Evolutionary conservation across 1,284 basidiomycete genomes (phyloP), one percentile per base, ranked within the genome.

Genomic region (Trametes polyzona): DNA sequence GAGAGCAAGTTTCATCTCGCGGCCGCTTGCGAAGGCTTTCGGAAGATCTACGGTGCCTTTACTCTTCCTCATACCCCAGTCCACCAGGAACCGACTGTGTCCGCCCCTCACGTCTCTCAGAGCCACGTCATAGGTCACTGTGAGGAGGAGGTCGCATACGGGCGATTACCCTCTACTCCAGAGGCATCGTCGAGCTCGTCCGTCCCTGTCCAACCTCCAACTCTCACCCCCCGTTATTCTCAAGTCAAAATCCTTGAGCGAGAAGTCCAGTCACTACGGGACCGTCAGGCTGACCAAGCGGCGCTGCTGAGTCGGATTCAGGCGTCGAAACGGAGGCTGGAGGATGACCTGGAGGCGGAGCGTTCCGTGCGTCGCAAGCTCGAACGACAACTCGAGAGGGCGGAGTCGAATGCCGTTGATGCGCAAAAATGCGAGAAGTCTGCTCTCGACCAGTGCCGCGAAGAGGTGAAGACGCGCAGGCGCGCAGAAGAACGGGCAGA

Each of bases 1-100:
- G 65, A 68, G 12, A 68, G 68, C 26, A 47, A 66, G 3, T 66
- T 68, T 40, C 78, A 83, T 61, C 67, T 74, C 48, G 65, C 67
- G 24, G 74, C 75, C 47, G 74, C 81, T 11, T 71, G 75, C 50
- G 71, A 68, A 49, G 82, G 77, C 69, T 67, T 86, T n/a, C 80
- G 79, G 43, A 78, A 76, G 50, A 78, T 83, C 11, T 84, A 83
- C 56, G 82, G 82, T 4, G 47, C 60, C 14, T 57, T 66, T 35
- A 43, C 60, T 5, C 64, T 50, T 3, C 50, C 46, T 30, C 51
- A 11, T 23, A n/a, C n/a, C 26, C 1, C n/a, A 17, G n/a, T 14
- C n/a, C n/a, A 10, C 16, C 27, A n/a, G n/a, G 16, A n/a, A 32
- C 12, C 17, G 33, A 36, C 11, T 12, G 11, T 21, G 24, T 2